Evolutionary conservation across 2,329 filamentous ascomycete species (phyloP), one percentile per base, ranked within the genome.

Genomic region (Aspergillus transmontanensis): DNA sequence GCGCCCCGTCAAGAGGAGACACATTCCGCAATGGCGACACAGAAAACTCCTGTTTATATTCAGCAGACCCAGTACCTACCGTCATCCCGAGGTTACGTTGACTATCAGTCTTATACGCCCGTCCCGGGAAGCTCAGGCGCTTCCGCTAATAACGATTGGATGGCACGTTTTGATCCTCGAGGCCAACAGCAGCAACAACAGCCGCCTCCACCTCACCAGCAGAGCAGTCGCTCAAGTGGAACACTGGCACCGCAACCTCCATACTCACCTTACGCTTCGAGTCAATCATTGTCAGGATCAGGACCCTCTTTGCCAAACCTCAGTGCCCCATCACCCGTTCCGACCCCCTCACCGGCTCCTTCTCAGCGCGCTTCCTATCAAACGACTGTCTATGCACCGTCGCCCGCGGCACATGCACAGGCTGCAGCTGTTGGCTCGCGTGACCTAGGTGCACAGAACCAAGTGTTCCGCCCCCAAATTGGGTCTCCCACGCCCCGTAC

Each of bases 131-230:
- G 68, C 43, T 68, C 75, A 11, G 69, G 68, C 34, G 58, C 72
- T 16, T 68, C 75, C 6, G 68, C 72, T 10, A 77, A 69, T 59
- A 76, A 75, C 60, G 78, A 80, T 61, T 80, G 78, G 78, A 77
- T 80, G 72, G 76, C 77, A 51, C 73, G 78, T 46, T 79, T 80
- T 61, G 78, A 80, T 62, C 78, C 78, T 28, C 68, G 78, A 58
- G 74, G 73, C 28, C 77, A 78, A 57, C 74, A 75, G 21, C 71
- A 69, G 45, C 60, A 69, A 4, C 74, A 69, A 59, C 63, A 67
- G 4, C 69, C 68, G 26, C 69, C 68, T 30, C 66, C 64, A 51
- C 69, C 69, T n/a, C 72, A 67, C 23, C 72, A 67, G 48, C 64
- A 66, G 34, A 68, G 60, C 50, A 61, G 59, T 51, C 75, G 72